phyloP scores from a whole-genome alignment of 2,329 filamentous ascomycete species.

The Coniella lustricola region DNA sequence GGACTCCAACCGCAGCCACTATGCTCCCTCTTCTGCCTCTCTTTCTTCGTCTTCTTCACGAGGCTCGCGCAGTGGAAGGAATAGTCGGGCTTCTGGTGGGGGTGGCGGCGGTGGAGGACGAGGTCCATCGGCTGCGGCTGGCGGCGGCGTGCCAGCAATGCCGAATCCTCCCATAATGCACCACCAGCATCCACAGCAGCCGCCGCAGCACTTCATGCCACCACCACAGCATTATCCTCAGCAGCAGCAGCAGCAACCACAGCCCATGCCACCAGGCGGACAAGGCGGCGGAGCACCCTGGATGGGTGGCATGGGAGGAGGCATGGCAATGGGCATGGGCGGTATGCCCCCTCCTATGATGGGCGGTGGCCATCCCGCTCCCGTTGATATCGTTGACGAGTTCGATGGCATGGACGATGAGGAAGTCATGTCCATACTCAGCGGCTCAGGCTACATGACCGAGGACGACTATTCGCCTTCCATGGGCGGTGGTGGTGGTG shows the following conservation, averaged over 20 bases:
- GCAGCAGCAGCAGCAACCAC: neutral
- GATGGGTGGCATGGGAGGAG: neutral
- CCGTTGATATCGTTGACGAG: neutral
- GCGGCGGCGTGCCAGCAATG: conserved; percentile 11
- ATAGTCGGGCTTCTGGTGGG: conserved; percentile 2
- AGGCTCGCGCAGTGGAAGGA: conserved; percentile 9
- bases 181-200: neutral
- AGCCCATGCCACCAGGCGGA: neutral
- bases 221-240: too few relatives aligned
- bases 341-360: conserved; percentile 2
- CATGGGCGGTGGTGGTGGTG: too few relatives aligned
- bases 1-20: conserved; percentile 6
- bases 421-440: neutral
- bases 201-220: too few relatives aligned
- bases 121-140: neutral
- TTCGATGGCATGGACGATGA: conserved; percentile 3
- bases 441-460: neutral
- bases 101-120: too few relatives aligned
- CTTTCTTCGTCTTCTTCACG: conserved; percentile 3
- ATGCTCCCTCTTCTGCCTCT: neutral
- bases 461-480: neutral
- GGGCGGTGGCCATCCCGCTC: neutral
- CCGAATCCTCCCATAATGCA: conserved; percentile 4
- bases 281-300: neutral
- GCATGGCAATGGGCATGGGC: neutral